These are phyloP conservation scores for Anthracocystis setariae DNA, from an alignment of 1,284 basidiomycete genomes.

Conservation along the genomic window DNA sequence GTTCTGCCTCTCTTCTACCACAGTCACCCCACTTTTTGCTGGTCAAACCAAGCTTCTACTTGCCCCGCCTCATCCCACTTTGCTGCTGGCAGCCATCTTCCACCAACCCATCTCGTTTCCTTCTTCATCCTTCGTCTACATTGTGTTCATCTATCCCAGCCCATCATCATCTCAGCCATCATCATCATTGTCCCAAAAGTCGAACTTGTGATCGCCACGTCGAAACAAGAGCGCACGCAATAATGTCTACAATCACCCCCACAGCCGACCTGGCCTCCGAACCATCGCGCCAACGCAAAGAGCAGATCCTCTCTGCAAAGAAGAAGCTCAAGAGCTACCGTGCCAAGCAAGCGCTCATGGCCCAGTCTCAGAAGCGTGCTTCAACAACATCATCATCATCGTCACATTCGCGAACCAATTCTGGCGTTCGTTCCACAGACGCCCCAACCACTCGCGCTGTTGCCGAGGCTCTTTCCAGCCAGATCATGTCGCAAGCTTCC, in stretches of 20 bases:
- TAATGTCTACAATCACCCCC: constrained; percentile 10
- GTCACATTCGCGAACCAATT: constrained; percentile 28
- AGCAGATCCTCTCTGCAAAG: constrained; percentile 57
- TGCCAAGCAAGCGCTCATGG: constrained; percentile 59
- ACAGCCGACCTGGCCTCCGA: constrained; percentile 11
- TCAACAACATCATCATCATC: constrained; percentile 28
- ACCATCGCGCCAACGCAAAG: constrained; percentile 40
- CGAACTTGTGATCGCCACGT: no score
- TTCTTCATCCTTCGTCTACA: background rate
- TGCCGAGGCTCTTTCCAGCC: constrained; percentile 21
- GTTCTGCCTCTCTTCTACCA: background rate
- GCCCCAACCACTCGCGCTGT: constrained; percentile 13
- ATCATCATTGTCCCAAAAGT: no score
- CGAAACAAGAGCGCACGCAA: background rate
- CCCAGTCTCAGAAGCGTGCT: constrained; percentile 47
- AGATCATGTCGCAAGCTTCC: constrained; percentile 40
- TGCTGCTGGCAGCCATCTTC: constrained; percentile 28
- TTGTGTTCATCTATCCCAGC: background rate
- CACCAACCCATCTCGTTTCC: background rate
- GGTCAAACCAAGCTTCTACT: constrained; percentile 23
- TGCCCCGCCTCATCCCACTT: constrained; percentile 1
- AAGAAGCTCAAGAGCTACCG: constrained; percentile 64
- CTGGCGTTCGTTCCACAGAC: constrained; percentile 18
- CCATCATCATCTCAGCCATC: constrained; percentile 5
- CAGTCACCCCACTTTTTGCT: constrained; percentile 10